Base-by-base conservation (phyloP, 2,329 filamentous ascomycete species). In the Paraphaeosphaeria minitans region DNA sequence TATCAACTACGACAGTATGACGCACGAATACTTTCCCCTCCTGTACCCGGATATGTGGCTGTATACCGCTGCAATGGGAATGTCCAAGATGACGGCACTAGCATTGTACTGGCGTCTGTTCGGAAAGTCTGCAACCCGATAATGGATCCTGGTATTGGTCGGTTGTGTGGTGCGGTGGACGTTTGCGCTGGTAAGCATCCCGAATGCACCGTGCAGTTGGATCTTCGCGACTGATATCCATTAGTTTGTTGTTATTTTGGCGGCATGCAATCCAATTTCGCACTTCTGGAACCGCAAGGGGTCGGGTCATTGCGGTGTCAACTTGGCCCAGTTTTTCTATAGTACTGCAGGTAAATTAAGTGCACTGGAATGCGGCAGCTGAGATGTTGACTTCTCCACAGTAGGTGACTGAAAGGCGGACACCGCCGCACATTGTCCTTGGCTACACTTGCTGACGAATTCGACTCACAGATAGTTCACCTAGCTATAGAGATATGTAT, bases 11-110 rank as follows among this genome's bases (percentile, higher is more conserved):
- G 21, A 48, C 42, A 31, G 14, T 16, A 49, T 51, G 37, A 42
- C 46, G 9, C 43, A 42, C 9, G 56, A 49, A 22, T 58, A 48
- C 39, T 53, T 53, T 33, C 35, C 24, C 14, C 19, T 53, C 4
- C 43, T 58, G 19, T 58, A 41, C 9, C 46, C 53, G 8, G 56
- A 58, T 33, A 53, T 53, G 56, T 58, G 56, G 56, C 33, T 58
- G 10, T 58, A 58, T 35, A 58, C 56, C 10, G 33, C 43, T 1
- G 56, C 56, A 12, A 58, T 49, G 22, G 49, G 49, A 33, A 27
- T 58, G 6, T 47, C 50, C 3, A 58, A 58, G 24, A 29, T 49
- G 31, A 43, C 56, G 13, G 51, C 51, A 13, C 27, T 58, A 39
- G 56, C 49, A 16, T n/a, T 53, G 10, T 54, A 53, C 19, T 49